Evolutionary conservation across 495 filamentous ascomycete genomes (phyloP), one percentile per base, ranked within the genome.

Genomic region (Aspergillus conjunctus): DNA sequence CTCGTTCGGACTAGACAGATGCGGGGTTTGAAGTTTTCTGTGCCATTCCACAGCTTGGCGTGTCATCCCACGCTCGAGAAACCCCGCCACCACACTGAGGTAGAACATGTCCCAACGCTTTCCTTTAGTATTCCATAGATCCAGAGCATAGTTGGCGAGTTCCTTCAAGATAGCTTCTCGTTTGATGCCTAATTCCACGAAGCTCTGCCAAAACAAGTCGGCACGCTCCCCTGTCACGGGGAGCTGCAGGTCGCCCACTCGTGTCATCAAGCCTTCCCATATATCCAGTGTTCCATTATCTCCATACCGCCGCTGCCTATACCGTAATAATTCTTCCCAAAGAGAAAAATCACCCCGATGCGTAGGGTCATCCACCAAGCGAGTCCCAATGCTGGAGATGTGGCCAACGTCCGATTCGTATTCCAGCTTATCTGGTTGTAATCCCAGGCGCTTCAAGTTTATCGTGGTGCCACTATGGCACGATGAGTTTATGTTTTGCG

Each of bases 321-420:
- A 87, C 33, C 81, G 77, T 18, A 92, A 73, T 22, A 91, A 73
- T 59, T 85, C 82, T 15, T 81, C 75, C 89, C 89, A 92, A 11
- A 91, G 73, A 14, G 74, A 67, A 55, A 86, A 78, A 65, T 92
- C 81, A 20, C 75, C 61, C 31, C 60, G 64, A 52, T 82, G 69
- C 26, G 74, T 67, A 5, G 77, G 73, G 10, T 75, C 63, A 66
- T 91, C 86, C 14, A 91, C 79, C 37, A 89, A 67, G 34, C 81
- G 73, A 20, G 68, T 60, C 55, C 72, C 63, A 32, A 73, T 56
- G n/a, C 66, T 67, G 63, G 72, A 45, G 30, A 63, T 66, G 56
- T 77, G 73, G 17, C 74, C 74, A 56, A 85, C 69, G 61, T 85
- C 76, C 11, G 84, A 83, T 65, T 88, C 84, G 60, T 81, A 77